Evolutionary conservation across 2,329 filamentous ascomycete species (phyloP).

Genomic region (Penicillium expansum): DNA sequence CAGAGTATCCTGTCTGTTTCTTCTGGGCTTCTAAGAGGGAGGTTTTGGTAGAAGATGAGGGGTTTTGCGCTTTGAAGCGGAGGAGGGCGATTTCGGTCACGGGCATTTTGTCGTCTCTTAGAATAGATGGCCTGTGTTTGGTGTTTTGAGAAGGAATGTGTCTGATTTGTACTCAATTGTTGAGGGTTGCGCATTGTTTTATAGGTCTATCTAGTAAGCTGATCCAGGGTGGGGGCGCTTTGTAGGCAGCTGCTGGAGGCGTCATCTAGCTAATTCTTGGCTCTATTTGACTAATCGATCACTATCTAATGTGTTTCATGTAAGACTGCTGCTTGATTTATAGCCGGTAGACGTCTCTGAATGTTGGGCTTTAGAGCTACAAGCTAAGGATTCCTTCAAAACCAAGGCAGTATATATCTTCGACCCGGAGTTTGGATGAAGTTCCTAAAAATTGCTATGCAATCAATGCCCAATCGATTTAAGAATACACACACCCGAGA

Average conservation of each 20-base stretch:
- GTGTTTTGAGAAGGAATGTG: no score
- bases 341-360: background rate
- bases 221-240: background rate
- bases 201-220: background rate
- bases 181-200: background rate
- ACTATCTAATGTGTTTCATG: background rate
- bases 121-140: no score
- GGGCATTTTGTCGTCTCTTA: slow-evolving; percentile 3
- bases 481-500: background rate
- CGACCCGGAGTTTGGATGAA: background rate
- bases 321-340: background rate
- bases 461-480: background rate
- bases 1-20: slow-evolving; percentile 39
- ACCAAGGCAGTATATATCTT: background rate
- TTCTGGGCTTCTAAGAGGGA: slow-evolving; percentile 36
- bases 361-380: background rate
- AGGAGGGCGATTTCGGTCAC: slow-evolving; percentile 48
- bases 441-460: background rate
- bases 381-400: background rate
- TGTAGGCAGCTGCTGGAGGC: background rate
- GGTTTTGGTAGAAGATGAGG: slow-evolving; percentile 25
- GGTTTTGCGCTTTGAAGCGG: slow-evolving; percentile 29
- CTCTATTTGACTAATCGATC: background rate
- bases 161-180: no score
- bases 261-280: background rate